Base-by-base conservation (phyloP, 306 rosid species). In the Glycine latifolia region DNA sequence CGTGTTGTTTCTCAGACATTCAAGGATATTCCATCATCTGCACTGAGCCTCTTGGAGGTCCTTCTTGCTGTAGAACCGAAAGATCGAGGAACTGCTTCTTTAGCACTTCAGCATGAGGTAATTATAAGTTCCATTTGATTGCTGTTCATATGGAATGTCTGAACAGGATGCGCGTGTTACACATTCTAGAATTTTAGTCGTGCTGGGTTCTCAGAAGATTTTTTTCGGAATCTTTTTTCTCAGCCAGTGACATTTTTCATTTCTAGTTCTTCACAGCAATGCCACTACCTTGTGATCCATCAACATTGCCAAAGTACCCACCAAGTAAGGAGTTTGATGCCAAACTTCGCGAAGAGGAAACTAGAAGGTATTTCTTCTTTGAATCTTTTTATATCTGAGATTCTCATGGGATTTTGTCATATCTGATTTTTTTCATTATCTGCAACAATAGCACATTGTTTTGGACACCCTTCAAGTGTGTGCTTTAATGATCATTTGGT, bases 241-340 rank as follows among this genome's bases (percentile, higher is more conserved):
- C 77, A 26, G 73, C 79, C 14, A 56, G 31, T 82, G 49, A 77
- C 73, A n/a, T 4, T 55, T 77, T 74, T 76, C 33, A 1, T 79
- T 74, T 78, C 31, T 83, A 94, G 98, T 94, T 91, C 86, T 92
- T 92, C 87, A 92, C 88, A 14, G 76, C 94, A 55, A 69, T 53
- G 78, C 98, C 97, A 16, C 91, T 87, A 84, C 94, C 98, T 47
- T 86, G 88, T 73, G 87, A 89, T 82, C 98, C 97, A 46, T 91
- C 88, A 66, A 65, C 86, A 73, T 84, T 94, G 87, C 98, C 97
- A 4, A 89, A 87, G 81, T 91, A 91, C 76, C 94, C 94, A 59
- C 97, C 98, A 0, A 92, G 94, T 88, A 94, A 94, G 90, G 98
- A 94, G 89, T 87, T 91, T 73, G 94, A 91, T 91, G 91, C 84